Conservation (phyloP, 2,329 filamentous ascomycete genomes). For the Decorospora gaudefroyi region DNA sequence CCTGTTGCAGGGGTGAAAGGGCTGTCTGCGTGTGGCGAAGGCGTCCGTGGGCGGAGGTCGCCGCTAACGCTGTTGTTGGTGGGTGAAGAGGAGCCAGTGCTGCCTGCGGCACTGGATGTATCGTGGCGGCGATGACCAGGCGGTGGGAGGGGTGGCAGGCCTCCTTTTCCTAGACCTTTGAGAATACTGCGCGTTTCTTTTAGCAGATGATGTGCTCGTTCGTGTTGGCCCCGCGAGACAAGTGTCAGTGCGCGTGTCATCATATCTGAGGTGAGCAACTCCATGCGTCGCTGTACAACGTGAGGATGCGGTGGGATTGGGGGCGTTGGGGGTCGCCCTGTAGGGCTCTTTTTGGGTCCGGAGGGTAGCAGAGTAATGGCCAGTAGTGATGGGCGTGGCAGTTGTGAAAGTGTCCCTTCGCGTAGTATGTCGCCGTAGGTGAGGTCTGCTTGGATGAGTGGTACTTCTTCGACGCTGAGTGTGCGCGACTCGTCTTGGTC, state of each 20-base stretch:
- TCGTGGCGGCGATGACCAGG: constrained; percentile 51
- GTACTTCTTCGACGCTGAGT: constrained; percentile 89
- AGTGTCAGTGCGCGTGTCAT: constrained; percentile 88
- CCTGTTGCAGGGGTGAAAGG: constrained; percentile 66
- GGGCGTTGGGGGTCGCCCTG: constrained; percentile 58
- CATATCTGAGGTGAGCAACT: constrained; percentile 97
- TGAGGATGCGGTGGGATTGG: constrained; percentile 94
- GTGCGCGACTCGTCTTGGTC: constrained; percentile 85
- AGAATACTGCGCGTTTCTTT: constrained; percentile 93
- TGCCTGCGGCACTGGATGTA: constrained; percentile 48
- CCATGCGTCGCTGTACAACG: constrained; percentile 96
- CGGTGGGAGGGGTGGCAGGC: constrained; percentile 84
- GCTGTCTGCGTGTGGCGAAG: constrained; percentile 48
- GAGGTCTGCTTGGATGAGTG: constrained; percentile 91
- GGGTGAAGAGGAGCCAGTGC: constrained; percentile 46
- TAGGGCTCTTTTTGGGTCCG: constrained; percentile 62
- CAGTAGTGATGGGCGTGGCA: constrained; percentile 84
- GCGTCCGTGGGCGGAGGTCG: constrained; percentile 43
- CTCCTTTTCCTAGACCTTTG: constrained; percentile 93
- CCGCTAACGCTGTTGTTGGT: constrained; percentile 47
- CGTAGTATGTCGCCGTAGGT: constrained; percentile 91
- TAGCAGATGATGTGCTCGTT: constrained; percentile 88
- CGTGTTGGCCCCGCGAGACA: constrained; percentile 88
- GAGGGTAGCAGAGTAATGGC: constrained; percentile 94
- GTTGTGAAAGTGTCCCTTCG: constrained; percentile 82